Base-by-base conservation (phyloP, 768 basidiomycete genomes). In the Clavaria fumosa region DNA sequence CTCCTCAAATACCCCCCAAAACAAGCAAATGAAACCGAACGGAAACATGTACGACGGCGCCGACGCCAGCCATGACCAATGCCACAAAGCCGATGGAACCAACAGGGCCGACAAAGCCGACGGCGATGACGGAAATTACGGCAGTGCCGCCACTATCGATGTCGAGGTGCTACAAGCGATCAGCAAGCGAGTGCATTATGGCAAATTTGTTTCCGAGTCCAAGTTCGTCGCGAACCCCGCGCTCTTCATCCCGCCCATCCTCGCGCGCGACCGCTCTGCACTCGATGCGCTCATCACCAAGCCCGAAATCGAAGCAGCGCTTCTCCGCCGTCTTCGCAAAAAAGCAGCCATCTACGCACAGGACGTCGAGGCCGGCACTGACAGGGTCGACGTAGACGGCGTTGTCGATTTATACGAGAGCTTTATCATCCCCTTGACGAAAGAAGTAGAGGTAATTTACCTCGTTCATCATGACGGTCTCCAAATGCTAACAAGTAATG, bases 191-290 rank as follows among this genome's bases (percentile, higher is more conserved):
- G 91, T 99, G 23, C 95, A 99, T 58, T 99, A 93, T 51, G 95
- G 95, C 91, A 97, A 96, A 67, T 99, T 99, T 54, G 95, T 99
- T 4, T 89, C 91, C 4, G 95, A 99, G 59, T 84, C 85, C 19
- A 99, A 99, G 55, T 99, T 99, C 63, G 54, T 68, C n/a, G 69
- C 74, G 21, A 64, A 84, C 43, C 93, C 95, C 14, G 64, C 78
- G 23, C 75, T 77, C 7, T 99, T 96, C 58, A 70, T 99, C 40
- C 90, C 91, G 0, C 89, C 91, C 57, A 99, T 99, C 50, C 69
- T 69, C 24, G 69, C 68, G 2, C 77, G 78, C 6, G 81, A 97
- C 54, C 72, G 74, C 12, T 58, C 70, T 27, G 81, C 76, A 5
- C 69, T 99, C 15, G 86, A 82, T 5, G 76, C 60, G 0, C 62